A percentile compares a stretch with the other conserved stretches of the same genome.
phyloP scores from a whole-genome alignment of 1,284 basidiomycete genomes.

The Puccinia coronata region DNA sequence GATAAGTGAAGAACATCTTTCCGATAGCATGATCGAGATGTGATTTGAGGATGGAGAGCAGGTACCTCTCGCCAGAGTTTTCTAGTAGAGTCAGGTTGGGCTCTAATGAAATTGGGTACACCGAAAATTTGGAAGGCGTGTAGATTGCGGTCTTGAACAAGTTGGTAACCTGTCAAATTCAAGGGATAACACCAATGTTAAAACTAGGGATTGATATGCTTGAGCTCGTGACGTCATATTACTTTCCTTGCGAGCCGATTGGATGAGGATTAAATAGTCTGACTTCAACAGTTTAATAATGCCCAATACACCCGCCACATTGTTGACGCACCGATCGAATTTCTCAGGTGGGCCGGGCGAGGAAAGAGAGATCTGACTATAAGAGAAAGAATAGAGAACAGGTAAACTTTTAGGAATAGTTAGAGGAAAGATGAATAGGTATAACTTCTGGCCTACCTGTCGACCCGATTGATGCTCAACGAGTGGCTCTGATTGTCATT shows the following conservation, averaged over 20 bases:
- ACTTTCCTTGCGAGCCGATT: constrained; percentile 45
- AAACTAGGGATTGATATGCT: background rate
- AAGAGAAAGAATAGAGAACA: background rate
- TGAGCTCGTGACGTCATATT: background rate
- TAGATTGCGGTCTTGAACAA: constrained; percentile 37
- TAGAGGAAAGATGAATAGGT: background rate
- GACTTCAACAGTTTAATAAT: constrained; percentile 41
- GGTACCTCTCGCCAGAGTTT: constrained; percentile 35
- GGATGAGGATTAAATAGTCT: constrained; percentile 43
- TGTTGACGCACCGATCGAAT: constrained; percentile 19
- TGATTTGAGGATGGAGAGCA: constrained; percentile 32
- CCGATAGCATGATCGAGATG: constrained; percentile 42
- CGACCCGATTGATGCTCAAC: background rate
- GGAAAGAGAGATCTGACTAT: constrained; percentile 30
- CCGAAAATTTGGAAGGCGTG: constrained; percentile 33
- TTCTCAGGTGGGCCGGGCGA: constrained; percentile 26
- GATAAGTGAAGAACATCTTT: constrained; percentile 47
- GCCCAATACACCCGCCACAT: constrained; percentile 40
- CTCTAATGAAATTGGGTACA: constrained; percentile 36
- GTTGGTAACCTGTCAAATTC: constrained; percentile 32
- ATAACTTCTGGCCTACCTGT: background rate
- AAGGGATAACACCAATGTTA: background rate
- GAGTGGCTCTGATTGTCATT: constrained; percentile 24
- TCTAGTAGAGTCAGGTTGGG: constrained; percentile 39
- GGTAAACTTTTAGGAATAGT: background rate